Evolutionary conservation across 208 protist genomes (phyloP), one percentile per base, ranked within the genome.

Genomic region (Acanthamoeba culbertsoni): DNA sequence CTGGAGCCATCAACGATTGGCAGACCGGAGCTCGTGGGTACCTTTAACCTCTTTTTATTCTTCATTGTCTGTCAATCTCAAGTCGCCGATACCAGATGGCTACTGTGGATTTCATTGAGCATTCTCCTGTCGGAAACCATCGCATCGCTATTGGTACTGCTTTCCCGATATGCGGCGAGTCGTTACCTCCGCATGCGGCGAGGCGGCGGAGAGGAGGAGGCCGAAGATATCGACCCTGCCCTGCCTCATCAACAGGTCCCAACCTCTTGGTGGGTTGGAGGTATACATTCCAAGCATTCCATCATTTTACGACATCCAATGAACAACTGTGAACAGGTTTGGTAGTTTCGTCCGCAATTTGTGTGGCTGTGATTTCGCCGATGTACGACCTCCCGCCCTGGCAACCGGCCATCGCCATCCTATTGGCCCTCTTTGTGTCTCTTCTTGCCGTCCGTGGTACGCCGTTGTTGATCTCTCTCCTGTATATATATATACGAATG

Each of bases 61-160:
- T 31, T 18, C n/a, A 20, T 45, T 46, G 6, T 77, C 40, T 28
- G 23, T 23, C 18, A 12, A 20, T 46, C 37, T 16, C 28, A 37
- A 8, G 59, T 68, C 16, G 20, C 23, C n/a, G n/a, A 16, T 57
- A 5, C 23, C 40, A 93, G 91, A 46, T 95, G 94, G 94, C 31
- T 95, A 6, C 68, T 95, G 6, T 96, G 95, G 95, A 84, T 96
- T 35, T 75, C 94, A 7, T n/a, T 96, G 0, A 93, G 73, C n/a
- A 93, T 96, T 4, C 93, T 96, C 89, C 55, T 96, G 6, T n/a
- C 93, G 0, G 94, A 96, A 46, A 55, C 94, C 4, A 65, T 95
- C 8, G 57, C 95, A 0, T 95, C 95, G 35, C 37, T 96, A 0
- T 7, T 33, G 6, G 35, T 95, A 1, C 7, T 95, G 4, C 0